Percentiles rank a stretch among this genome's conserved stretches.
These are phyloP conservation scores for Haematococcus sp. DNA, from an alignment of 139 green algal genomes.

Conservation along the genomic window DNA sequence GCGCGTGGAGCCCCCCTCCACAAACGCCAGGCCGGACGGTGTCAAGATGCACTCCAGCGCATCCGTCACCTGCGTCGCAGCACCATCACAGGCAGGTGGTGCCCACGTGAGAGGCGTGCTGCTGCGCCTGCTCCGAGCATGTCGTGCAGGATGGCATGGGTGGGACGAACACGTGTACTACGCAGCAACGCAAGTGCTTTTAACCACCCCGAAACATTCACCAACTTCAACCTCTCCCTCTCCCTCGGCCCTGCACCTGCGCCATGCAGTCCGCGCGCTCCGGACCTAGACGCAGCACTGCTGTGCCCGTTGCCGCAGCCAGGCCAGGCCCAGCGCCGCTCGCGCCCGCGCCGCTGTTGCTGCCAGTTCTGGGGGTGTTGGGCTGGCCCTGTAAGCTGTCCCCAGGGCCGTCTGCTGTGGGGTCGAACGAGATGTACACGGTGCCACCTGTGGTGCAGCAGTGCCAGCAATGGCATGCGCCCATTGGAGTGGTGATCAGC, in stretches of 20 bases:
- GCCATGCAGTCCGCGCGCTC: neutral
- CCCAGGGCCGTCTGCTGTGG: too few relatives aligned
- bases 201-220: too few relatives aligned
- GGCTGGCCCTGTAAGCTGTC: too few relatives aligned
- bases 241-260: neutral
- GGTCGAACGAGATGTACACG: too few relatives aligned
- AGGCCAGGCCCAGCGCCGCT: neutral
- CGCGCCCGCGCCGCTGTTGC: too few relatives aligned
- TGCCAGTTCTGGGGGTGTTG: too few relatives aligned
- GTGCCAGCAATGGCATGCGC: too few relatives aligned
- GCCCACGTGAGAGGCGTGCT: neutral
- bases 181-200: too few relatives aligned
- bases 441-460: too few relatives aligned
- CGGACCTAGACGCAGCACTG: neutral
- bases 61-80: conserved; percentile 17
- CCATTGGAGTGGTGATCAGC: too few relatives aligned
- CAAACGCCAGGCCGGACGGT: conserved; percentile 28
- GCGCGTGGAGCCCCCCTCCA: conserved; percentile 38
- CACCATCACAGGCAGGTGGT: too few relatives aligned
- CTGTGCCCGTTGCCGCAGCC: neutral
- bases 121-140: neutral
- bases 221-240: too few relatives aligned
- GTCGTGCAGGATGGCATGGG: conserved; percentile 20
- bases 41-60: conserved; percentile 41
- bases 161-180: neutral